Conservation (phyloP, 2,329 filamentous ascomycete genomes). For the Cryoendolithus antarcticus region DNA sequence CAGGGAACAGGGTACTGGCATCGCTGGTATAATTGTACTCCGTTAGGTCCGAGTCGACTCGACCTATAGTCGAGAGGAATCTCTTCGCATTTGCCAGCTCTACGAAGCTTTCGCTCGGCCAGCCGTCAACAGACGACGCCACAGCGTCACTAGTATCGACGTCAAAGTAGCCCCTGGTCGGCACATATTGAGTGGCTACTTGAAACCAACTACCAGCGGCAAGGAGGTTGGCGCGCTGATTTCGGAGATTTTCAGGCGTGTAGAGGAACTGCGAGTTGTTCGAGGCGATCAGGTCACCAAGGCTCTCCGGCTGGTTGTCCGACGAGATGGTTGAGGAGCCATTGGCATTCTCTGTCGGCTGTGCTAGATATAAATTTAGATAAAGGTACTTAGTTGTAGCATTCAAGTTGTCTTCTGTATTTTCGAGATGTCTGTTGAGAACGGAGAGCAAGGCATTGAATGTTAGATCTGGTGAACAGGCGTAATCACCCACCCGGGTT, state of each 20-base stretch:
- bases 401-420: slow-evolving; percentile 42
- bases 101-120: slow-evolving; percentile 50
- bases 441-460: slow-evolving; percentile 38
- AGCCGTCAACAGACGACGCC: slow-evolving; percentile 43
- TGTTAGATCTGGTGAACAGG: slow-evolving; percentile 42
- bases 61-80: slow-evolving; percentile 44
- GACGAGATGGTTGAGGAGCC: slow-evolving; percentile 30
- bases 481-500: slow-evolving; percentile 36
- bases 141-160: slow-evolving; percentile 24
- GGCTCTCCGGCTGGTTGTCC: slow-evolving; percentile 31
- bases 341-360: slow-evolving; percentile 28
- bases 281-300: slow-evolving; percentile 36
- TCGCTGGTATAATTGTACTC: slow-evolving; percentile 45
- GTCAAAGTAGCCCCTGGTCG: slow-evolving; percentile 39
- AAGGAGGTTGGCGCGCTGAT: slow-evolving; percentile 46
- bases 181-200: slow-evolving; percentile 10
- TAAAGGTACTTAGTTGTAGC: slow-evolving; percentile 42
- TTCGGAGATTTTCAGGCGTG: slow-evolving; percentile 36
- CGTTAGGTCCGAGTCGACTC: slow-evolving; percentile 44
- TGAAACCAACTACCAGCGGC: slow-evolving; percentile 40
- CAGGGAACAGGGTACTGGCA: slow-evolving; percentile 38
- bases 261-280: slow-evolving; percentile 43
- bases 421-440: slow-evolving; percentile 40
- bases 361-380: slow-evolving; percentile 49
- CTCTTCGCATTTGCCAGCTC: slow-evolving; percentile 43